Evolutionary conservation across 2,329 filamentous ascomycete species (phyloP), one percentile per base, ranked within the genome.

Genomic region (Aspergillus neoniger): DNA sequence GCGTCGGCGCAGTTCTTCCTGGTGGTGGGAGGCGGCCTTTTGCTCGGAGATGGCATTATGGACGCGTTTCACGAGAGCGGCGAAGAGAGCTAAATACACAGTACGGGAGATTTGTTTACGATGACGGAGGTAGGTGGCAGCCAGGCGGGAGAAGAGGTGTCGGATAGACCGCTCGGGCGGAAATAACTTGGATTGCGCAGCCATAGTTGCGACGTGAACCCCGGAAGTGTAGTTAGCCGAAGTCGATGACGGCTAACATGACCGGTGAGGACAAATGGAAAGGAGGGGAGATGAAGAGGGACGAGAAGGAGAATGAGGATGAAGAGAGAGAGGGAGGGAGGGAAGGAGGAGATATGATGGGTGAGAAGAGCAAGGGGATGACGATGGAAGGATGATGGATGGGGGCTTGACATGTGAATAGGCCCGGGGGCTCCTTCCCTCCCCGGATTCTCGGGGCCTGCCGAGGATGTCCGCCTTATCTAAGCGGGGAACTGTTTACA

Each of bases 11-110:
- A 83, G 70, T 66, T 87, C 85, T 5, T 86, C 85, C 61, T 91
- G 88, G 63, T 89, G 86, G 55, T 81, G 81, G 1, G 90, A 89
- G 2, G 92, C 91, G 15, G 91, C 91, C 76, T 96, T 96, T 76
- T 98, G 95, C 75, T 97, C 93, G 61, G 90, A 88, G 72, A 98
- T 89, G 69, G 94, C 93, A 85, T 92, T 88, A 69, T 93, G 92
- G 57, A 98, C 88, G 70, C 95, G 92, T 76, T 96, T 93, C 62
- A 89, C 83, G 62, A 96, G 86, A 51, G 91, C 88, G 67, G 94
- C 80, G 69, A 94, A 86, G 67, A 97, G 84, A 28, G 91, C 88
- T 63, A 96, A 81, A 81, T 96, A 96, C 68, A 96, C 86, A 65
- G 87, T 87, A 71, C 91, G 89, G 21, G 91, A 94, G 76, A 96